phyloP scores from a whole-genome alignment of 257 asterid genomes.

The Capsicum rhomboideum region DNA sequence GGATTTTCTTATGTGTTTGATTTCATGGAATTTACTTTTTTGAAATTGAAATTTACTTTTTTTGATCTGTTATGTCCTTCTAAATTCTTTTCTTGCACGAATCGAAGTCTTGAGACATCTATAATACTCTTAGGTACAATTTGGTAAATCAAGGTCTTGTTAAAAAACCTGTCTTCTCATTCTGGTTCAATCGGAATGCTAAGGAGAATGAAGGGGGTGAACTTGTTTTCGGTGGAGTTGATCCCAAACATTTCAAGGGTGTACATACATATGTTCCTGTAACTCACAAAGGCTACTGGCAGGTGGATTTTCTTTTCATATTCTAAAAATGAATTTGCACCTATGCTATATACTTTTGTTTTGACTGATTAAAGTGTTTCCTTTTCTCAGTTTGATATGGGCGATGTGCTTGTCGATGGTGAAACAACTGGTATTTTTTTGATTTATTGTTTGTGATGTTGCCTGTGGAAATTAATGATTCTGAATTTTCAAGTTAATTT shows the following conservation, averaged over 20 bases:
- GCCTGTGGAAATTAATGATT: neutral
- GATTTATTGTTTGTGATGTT: neutral
- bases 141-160: conserved; percentile 77
- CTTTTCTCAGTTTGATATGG: conserved; percentile 69
- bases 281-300: conserved; percentile 89
- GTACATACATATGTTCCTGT: conserved; percentile 76
- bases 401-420: conserved; percentile 67
- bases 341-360: neutral
- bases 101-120: neutral
- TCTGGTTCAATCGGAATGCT: conserved; percentile 69
- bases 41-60: neutral
- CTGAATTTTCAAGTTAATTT: neutral
- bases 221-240: conserved; percentile 86
- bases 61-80: neutral
- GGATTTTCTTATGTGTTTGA: neutral
- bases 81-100: neutral
- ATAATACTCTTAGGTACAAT: conserved; percentile 50
- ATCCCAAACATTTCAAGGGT: conserved; percentile 71
- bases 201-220: conserved; percentile 78
- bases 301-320: conserved; percentile 31
- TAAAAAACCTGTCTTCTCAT: conserved; percentile 59
- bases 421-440: conserved; percentile 58
- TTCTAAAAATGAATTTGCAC: neutral
- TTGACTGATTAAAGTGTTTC: neutral
- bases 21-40: neutral